These are phyloP conservation scores for Xylaria flabelliformis DNA, from an alignment of 495 filamentous ascomycete species.

Conservation along the genomic window DNA sequence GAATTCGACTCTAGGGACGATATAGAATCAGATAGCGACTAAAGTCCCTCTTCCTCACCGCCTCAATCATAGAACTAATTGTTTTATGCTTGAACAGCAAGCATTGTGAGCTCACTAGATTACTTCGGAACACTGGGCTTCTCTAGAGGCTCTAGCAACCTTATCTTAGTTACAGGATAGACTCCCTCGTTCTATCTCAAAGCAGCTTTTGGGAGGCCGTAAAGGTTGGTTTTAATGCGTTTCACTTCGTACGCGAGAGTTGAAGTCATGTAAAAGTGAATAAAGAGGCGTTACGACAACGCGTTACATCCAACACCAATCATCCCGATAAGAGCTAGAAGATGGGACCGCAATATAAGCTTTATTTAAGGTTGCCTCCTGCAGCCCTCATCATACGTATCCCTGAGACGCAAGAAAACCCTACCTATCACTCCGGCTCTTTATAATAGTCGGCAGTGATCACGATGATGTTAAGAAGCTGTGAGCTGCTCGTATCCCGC, in stretches of 20 bases:
- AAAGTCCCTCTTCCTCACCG: neutral
- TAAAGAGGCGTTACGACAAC: neutral
- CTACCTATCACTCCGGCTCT: neutral
- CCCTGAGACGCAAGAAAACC: slow-evolving; percentile 1
- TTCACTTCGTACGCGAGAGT: neutral
- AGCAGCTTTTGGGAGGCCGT: neutral
- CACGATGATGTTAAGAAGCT: neutral
- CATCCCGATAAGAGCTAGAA: slow-evolving; percentile 1
- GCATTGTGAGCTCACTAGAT: neutral
- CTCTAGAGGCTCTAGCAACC: neutral
- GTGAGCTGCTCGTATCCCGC: neutral
- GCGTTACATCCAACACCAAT: slow-evolving; percentile 4
- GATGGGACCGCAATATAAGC: slow-evolving; percentile 23
- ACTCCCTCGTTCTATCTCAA: neutral
- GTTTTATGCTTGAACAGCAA: neutral
- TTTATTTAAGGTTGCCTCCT: slow-evolving; percentile 11
- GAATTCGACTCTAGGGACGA: neutral
- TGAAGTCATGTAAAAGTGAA: neutral
- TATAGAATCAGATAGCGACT: neutral
- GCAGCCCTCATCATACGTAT: slow-evolving; percentile 8
- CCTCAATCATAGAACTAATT: neutral
- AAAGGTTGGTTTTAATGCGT: neutral
- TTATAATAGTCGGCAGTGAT: neutral
- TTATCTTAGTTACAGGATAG: no score
- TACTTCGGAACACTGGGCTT: no score